Base-by-base conservation (phyloP, 2,329 filamentous ascomycete genomes). In the Furcasterigmium furcatum region DNA sequence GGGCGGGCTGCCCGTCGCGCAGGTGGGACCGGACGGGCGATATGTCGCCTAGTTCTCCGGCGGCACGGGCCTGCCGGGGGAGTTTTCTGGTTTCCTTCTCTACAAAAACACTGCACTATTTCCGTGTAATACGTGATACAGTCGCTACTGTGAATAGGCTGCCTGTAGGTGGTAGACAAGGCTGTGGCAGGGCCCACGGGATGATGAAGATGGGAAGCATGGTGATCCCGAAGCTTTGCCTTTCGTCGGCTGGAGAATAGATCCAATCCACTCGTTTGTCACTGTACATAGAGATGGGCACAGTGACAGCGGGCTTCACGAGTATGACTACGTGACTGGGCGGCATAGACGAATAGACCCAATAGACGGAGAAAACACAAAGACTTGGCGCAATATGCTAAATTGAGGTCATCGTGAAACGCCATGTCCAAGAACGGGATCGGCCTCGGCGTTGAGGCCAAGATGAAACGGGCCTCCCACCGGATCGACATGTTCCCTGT, bases 11-110 rank as follows among this genome's bases (percentile, higher is more conserved):
- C 50, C 50, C 7, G 34, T 48, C 21, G 50, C 48, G 2, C 45
- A 52, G 13, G 34, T 46, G 19, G 48, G 41, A 12, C 38, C 50
- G 9, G 48, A 50, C 2, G 48, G 50, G 14, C 44, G 48, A 9
- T 52, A 44, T 24, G 34, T 49, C 7, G 47, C 44, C 4, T 40
- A 24, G 42, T 32, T 43, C 27, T 35, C 7, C 7, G 24, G 24
- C 24, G 24, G 24, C 7, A 27, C 24, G 24, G 12, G 24, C 7
- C 24, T 27, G 24, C 7, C 24, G 24, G 24, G 24, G 24, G 24
- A 12, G 24, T 7, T 12, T 27, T 27, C 7, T 7, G 24, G 12
- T 27, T 27, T 7, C 24, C 7, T 12, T 27, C 24, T 27, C n/a
- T n/a, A n/a, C n/a, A n/a, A n/a, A n/a, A n/a, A 12, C 24, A 27